A percentile compares a stretch with the other conserved stretches of the same genome.
Conservation (phyloP, 768 basidiomycete genomes). For the Clavulina sp. region DNA sequence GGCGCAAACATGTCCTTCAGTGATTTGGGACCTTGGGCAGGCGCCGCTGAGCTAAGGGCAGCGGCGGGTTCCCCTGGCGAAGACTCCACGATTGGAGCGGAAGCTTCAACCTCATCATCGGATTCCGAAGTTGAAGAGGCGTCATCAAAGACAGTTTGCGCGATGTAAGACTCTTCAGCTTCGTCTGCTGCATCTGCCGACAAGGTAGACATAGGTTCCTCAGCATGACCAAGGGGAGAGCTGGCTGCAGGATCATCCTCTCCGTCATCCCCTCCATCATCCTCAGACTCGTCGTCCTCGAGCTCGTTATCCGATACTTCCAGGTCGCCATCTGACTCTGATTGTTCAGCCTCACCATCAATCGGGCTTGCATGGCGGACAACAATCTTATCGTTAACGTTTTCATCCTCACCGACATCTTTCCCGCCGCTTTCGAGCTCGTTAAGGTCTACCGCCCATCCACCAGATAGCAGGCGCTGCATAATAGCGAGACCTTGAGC, state of each 20-base stretch:
- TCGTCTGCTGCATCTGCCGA: not conserved
- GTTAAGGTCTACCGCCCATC: constrained; percentile 3
- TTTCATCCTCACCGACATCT: not conserved
- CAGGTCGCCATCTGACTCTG: not conserved
- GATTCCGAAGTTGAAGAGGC: no score
- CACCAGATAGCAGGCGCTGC: not conserved
- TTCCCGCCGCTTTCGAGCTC: constrained; percentile 1
- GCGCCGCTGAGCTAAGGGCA: no score
- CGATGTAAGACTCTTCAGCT: not conserved
- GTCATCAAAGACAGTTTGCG: no score
- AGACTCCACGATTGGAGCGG: no score
- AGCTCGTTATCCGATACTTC: not conserved
- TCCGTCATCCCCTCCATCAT: not conserved
- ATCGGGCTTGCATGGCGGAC: not conserved
- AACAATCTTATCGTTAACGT: not conserved
- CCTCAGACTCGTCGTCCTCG: not conserved
- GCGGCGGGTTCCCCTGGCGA: no score
- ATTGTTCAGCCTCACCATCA: not conserved
- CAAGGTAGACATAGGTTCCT: no score
- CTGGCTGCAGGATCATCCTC: not conserved
- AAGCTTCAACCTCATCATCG: no score
- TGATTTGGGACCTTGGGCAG: no score
- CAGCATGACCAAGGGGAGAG: not conserved
- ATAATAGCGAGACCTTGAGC: not conserved
- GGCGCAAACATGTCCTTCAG: constrained; percentile 15